phyloP scores from a whole-genome alignment of 1,284 basidiomycete species.

The Apiotrichum montevideense region DNA sequence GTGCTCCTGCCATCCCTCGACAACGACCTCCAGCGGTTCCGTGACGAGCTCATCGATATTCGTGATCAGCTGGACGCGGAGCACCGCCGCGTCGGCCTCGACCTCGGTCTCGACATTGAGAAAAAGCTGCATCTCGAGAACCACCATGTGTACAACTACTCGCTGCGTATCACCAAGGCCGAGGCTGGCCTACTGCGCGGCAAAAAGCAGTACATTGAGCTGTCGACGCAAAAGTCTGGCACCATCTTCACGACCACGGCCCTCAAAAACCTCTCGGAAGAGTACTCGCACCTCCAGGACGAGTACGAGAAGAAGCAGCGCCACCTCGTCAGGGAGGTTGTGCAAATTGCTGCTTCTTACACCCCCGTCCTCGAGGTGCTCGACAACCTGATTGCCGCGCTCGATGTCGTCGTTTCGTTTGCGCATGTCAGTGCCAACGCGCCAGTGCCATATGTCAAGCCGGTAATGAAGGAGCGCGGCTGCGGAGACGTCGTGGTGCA shows the following conservation, averaged over 20 bases:
- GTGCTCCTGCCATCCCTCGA: slow-evolving; percentile 69
- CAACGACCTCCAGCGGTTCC: slow-evolving; percentile 63
- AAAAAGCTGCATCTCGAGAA: slow-evolving; percentile 97
- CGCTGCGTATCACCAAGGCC: slow-evolving; percentile 85
- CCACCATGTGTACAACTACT: slow-evolving; percentile 83
- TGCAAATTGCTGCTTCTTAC: slow-evolving; percentile 88
- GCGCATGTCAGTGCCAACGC: slow-evolving; percentile 85
- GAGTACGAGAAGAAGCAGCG: slow-evolving; percentile 71
- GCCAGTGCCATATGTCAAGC: slow-evolving; percentile 75
- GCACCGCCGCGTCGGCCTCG: slow-evolving; percentile 65
- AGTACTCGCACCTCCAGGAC: slow-evolving; percentile 65
- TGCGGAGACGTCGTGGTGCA: slow-evolving; percentile 67
- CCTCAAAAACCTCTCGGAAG: slow-evolving; percentile 66
- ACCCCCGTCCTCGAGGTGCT: slow-evolving; percentile 83
- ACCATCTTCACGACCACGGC: slow-evolving; percentile 82
- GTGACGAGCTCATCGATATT: slow-evolving; percentile 61
- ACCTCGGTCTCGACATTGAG: slow-evolving; percentile 79
- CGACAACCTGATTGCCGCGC: slow-evolving; percentile 77
- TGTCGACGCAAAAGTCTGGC: slow-evolving; percentile 81
- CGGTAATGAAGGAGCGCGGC: slow-evolving; percentile 55
- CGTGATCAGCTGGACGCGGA: slow-evolving; percentile 80
- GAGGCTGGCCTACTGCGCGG: slow-evolving; percentile 70
- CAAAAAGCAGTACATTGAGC: slow-evolving; percentile 71
- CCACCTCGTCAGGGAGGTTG: slow-evolving; percentile 84
- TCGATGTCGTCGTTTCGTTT: slow-evolving; percentile 89